Conservation (phyloP, 1,284 basidiomycete genomes). For the Grifola frondosa region DNA sequence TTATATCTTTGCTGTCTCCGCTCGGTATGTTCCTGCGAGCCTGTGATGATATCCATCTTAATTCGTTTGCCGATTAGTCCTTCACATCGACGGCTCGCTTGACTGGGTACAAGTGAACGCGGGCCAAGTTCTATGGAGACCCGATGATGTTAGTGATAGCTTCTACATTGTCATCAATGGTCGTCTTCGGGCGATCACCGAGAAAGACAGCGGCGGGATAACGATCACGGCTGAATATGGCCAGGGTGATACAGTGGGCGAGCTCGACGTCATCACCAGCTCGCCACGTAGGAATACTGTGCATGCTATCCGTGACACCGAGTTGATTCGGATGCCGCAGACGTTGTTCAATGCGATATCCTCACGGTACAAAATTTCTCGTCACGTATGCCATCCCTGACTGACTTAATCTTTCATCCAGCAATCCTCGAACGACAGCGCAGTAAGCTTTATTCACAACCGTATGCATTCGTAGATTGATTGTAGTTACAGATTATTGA, state of each 20-base stretch:
- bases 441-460: conserved; percentile 57
- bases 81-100: conserved; percentile 95
- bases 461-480: neutral
- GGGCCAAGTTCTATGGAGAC: conserved; percentile 90
- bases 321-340: conserved; percentile 96
- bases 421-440: conserved; percentile 94
- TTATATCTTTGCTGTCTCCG: conserved; percentile 93
- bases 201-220: conserved; percentile 70
- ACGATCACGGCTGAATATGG: conserved; percentile 92
- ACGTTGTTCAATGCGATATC: conserved; percentile 98
- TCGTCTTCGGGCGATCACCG: conserved; percentile 82
- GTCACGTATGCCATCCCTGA: neutral
- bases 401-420: conserved; percentile 27
- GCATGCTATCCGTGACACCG: conserved; percentile 97
- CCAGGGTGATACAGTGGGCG: conserved; percentile 85
- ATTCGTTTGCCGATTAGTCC: conserved; percentile 57
- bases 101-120: conserved; percentile 99
- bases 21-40: conserved; percentile 52
- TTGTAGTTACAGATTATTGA: conserved; percentile 57
- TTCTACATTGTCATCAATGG: conserved; percentile 99
- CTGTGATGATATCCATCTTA: neutral
- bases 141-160: conserved; percentile 87
- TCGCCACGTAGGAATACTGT: conserved; percentile 87
- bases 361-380: conserved; percentile 52
- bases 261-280: conserved; percentile 97